Base-by-base conservation (phyloP, 2,329 filamentous ascomycete species). In the Pseudopyricularia cyperi region DNA sequence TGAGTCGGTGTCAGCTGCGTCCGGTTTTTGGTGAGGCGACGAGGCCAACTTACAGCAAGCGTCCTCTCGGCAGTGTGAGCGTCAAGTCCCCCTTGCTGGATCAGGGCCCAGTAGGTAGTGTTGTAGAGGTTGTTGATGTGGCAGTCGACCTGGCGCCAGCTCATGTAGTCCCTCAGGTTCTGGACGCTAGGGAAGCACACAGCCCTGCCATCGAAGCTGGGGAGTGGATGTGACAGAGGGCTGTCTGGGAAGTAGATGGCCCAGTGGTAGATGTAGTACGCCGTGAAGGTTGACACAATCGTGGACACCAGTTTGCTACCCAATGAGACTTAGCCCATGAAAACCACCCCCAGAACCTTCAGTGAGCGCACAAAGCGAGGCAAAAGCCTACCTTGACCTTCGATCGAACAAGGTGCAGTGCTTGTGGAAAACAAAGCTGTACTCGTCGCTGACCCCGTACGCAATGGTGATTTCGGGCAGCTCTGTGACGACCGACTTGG, bases 51-150 rank as follows among this genome's bases (percentile, higher is more conserved):
- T 64, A 87, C 86, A 59, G 87, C 83, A 46, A 98, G 76, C 54
- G 80, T 78, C 61, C 85, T 78, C 64, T 97, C 91, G 0, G 93
- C 93, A 54, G 88, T 85, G 50, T 82, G 84, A 30, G 26, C 48
- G 42, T 57, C 56, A 26, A 60, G 44, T 0, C 84, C 86, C 2
- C 87, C 90, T 48, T 80, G 72, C 57, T 88, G 80, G 22, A 97
- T 85, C 60, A 98, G 72, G 1, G 84, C 75, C 93, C 93, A 98
- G 66, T 97, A 97, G 0, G 89, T 88, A 0, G 93, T 98, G 65
- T 98, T 98, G 68, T 96, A 98, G 4, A 98, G 77, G 62, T 98
- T 98, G 67, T 98, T 98, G 60, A 98, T 95, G 65, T 98, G 93
- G 93, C 93, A 97, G 66, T 98, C 93, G 44, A 87, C 93, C 67